Conservation (phyloP, 495 filamentous ascomycete genomes). For the Neurospora sublineolata region DNA sequence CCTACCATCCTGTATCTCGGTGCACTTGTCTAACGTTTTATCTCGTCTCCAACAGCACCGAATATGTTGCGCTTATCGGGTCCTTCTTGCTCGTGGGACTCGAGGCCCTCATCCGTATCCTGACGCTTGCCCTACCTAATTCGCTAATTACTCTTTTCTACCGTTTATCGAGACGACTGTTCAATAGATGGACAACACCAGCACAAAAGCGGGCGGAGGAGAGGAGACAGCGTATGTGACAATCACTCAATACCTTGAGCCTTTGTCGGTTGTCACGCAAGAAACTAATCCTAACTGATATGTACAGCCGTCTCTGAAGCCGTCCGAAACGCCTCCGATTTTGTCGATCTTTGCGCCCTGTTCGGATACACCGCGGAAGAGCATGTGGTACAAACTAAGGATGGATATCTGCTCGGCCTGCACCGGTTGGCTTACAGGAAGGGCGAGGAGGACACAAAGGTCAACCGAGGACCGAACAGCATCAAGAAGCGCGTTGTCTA, state of each 20-base stretch:
- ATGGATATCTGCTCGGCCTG: conserved; percentile 87
- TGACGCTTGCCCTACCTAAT: conserved; percentile 79
- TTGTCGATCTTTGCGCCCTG: conserved; percentile 78
- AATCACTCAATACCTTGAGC: background rate
- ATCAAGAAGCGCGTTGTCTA: conserved; percentile 80
- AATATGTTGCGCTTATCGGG: conserved; percentile 75
- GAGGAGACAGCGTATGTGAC: conserved; percentile 39
- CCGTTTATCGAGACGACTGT: conserved; percentile 63
- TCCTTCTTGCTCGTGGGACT: conserved; percentile 73
- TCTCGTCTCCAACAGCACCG: conserved; percentile 37
- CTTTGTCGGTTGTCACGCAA: background rate
- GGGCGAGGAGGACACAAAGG: conserved; percentile 60
- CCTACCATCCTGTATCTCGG: background rate
- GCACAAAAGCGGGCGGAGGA: conserved; percentile 51
- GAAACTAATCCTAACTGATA: background rate
- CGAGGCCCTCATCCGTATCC: conserved; percentile 71
- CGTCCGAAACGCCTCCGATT: conserved; percentile 66
- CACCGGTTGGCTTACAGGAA: conserved; percentile 75
- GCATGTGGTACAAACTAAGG: conserved; percentile 85
- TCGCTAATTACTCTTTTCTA: conserved; percentile 77
- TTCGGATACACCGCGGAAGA: conserved; percentile 90
- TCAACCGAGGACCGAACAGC: conserved; percentile 62
- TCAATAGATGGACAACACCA: conserved; percentile 67
- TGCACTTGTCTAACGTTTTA: background rate
- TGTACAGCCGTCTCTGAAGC: conserved; percentile 36